Conservation (phyloP, 306 rosid genomes). For the Vachellia collinsii region DNA sequence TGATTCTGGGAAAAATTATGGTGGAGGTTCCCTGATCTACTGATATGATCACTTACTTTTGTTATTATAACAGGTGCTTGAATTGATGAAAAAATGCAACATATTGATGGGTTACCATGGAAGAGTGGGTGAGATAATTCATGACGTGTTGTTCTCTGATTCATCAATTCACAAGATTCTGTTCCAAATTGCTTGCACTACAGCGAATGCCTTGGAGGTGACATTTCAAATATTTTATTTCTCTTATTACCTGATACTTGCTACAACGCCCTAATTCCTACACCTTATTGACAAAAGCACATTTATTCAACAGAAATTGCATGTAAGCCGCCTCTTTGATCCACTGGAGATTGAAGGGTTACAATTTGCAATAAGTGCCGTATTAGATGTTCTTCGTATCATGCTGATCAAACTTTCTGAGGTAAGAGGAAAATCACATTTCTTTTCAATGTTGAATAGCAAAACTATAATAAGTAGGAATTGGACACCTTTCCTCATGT, state of each 20-base stretch:
- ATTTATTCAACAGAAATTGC: slow-evolving; percentile 60
- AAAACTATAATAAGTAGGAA: slow-evolving; percentile 22
- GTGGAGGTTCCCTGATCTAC: background rate
- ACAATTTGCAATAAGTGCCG: slow-evolving; percentile 71
- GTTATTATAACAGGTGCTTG: slow-evolving; percentile 73
- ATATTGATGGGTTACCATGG: slow-evolving; percentile 49
- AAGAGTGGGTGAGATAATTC: slow-evolving; percentile 65
- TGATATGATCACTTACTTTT: slow-evolving; percentile 31
- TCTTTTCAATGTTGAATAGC: slow-evolving; percentile 26
- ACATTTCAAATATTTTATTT: slow-evolving; percentile 41
- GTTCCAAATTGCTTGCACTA: slow-evolving; percentile 75
- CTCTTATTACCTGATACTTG: slow-evolving; percentile 23
- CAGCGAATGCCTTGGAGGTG: slow-evolving; percentile 81
- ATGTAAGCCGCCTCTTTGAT: slow-evolving; percentile 72
- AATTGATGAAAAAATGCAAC: slow-evolving; percentile 77
- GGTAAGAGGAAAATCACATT: slow-evolving; percentile 46
- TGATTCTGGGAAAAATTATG: slow-evolving; percentile 2
- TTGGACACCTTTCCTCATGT: background rate
- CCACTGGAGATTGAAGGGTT: slow-evolving; percentile 84
- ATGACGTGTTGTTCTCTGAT: slow-evolving; percentile 69
- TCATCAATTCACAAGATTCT: slow-evolving; percentile 82
- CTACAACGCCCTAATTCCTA: slow-evolving; percentile 29
- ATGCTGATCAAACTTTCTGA: slow-evolving; percentile 75
- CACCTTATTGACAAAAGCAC: slow-evolving; percentile 34
- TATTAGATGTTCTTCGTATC: slow-evolving; percentile 65